Base-by-base conservation (phyloP, 2,329 filamentous ascomycete species). In the Aspergillus bombycis region DNA sequence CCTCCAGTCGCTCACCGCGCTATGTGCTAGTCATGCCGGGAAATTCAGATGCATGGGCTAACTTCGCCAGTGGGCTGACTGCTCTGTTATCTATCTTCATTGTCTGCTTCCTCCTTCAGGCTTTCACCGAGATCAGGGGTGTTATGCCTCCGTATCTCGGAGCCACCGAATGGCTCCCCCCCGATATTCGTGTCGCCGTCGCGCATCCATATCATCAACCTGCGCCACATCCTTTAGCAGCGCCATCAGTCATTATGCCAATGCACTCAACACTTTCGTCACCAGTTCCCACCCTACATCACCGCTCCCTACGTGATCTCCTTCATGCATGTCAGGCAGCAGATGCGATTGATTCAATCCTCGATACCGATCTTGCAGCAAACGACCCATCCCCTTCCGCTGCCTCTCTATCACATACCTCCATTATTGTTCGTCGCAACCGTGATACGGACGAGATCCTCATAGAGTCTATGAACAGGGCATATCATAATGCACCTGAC, bases 11-110 rank as follows among this genome's bases (percentile, higher is more conserved):
- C 26, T 78, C 86, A 0, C 82, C 85, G 11, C 91, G 91, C 65
- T 93, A 94, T 74, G 86, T 93, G 4, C 86, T 94, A 36, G 87
- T 85, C 21, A 82, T 86, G 65, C 85, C 88, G 2, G 81, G 81
- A 1, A 81, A 85, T 26, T 85, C 86, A 3, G 82, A 84, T 32
- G 73, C 75, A 54, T 81, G 81, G 61, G 76, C 89, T 59, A 78
- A 88, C 43, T 76, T 86, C 45, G 81, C 85, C 60, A 82, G 87
- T 58, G 80, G 85, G 50, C 71, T 89, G 64, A 75, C 91, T 46
- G 80, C 89, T 21, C 75, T 89, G 32, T 73, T 91, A 57, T 80
- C 93, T 54, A 82, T 89, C 45, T 78, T 90, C 5, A 71, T 91
- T 21, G 83, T 89, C 43, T 87, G 90, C 60, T 82, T 88, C 54